Percentiles rank a stretch among this genome's conserved stretches.
Conservation (phyloP, 2,329 filamentous ascomycete genomes). For the Colletotrichum brevisporum region DNA sequence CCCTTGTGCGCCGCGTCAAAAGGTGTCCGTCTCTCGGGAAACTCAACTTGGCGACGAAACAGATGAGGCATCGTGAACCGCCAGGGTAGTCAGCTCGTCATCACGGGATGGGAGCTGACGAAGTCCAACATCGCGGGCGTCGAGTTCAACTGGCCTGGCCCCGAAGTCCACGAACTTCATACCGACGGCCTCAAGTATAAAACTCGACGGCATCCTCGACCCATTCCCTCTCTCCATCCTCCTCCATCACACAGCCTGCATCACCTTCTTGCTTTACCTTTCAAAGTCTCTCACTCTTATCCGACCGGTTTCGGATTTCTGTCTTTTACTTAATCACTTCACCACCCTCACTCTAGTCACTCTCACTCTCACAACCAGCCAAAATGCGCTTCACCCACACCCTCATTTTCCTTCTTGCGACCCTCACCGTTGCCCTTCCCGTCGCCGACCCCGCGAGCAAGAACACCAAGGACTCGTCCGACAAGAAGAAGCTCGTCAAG, state of each 20-base stretch:
- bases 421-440: conserved; percentile 12
- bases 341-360: background rate
- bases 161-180: too few relatives aligned
- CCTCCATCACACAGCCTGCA: too few relatives aligned
- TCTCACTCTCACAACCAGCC: background rate
- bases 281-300: background rate
- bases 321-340: background rate
- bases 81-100: too few relatives aligned
- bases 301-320: conserved; percentile 25
- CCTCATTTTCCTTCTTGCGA: conserved; percentile 13
- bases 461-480: background rate
- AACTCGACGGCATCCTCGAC: background rate
- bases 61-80: too few relatives aligned
- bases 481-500: conserved; percentile 30
- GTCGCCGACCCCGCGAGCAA: background rate
- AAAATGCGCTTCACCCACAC: conserved; percentile 32
- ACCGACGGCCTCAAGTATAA: background rate
- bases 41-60: too few relatives aligned
- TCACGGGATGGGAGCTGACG: too few relatives aligned
- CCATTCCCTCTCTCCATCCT: too few relatives aligned
- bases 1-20: too few relatives aligned
- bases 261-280: background rate
- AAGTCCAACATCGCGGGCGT: too few relatives aligned
- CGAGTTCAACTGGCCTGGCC: too few relatives aligned
- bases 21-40: too few relatives aligned